Evolutionary conservation across 2,329 filamentous ascomycete species (phyloP), one percentile per base, ranked within the genome.

Genomic region (Fusarium mundagurra): DNA sequence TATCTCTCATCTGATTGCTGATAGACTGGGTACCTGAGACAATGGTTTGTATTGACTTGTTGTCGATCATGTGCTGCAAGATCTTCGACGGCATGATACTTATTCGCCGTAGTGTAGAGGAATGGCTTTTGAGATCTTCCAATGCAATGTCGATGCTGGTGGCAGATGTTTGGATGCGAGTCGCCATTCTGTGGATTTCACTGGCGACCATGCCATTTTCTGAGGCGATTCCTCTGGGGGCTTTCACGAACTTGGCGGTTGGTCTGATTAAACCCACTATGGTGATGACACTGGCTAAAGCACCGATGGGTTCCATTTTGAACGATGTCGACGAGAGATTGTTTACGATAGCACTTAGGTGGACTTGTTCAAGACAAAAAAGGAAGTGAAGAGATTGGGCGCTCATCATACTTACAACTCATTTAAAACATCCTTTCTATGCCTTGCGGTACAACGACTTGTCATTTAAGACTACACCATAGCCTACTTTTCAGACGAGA

Each of bases 251-350:
- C 18, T 22, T 58, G 1, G 43, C 17, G 10, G 67, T 58, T 10
- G 64, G 57, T n/a, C 16, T 38, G 6, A 41, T 24, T 8, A 68
- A 1, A 4, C 44, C 54, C 3, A 33, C 66, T 8, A 69, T 50
- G 0, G 57, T 48, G 7, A 45, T 38, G 8, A 63, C 41, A 8
- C 66, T 53, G 4, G 31, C n/a, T 9, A 69, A n/a, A 7, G 51
- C n/a, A 12, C 67, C 57, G 5, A 48, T 0, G 8, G n/a, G 39
- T 41, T 68, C 67, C 67, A 69, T 67, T 22, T 10, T 67, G 24
- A 45, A 45, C 11, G 6, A 20, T 27, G 1, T 45, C 17, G 7
- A 27, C 20, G 43, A 20, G 17, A 27, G 20, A 12, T 45, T 5
- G 43, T 27, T 17, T 9, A 8, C 8, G 11, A 45, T 27, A 8